Evolutionary conservation across 768 basidiomycete species (phyloP).

Genomic region (Mycena indigotica): DNA sequence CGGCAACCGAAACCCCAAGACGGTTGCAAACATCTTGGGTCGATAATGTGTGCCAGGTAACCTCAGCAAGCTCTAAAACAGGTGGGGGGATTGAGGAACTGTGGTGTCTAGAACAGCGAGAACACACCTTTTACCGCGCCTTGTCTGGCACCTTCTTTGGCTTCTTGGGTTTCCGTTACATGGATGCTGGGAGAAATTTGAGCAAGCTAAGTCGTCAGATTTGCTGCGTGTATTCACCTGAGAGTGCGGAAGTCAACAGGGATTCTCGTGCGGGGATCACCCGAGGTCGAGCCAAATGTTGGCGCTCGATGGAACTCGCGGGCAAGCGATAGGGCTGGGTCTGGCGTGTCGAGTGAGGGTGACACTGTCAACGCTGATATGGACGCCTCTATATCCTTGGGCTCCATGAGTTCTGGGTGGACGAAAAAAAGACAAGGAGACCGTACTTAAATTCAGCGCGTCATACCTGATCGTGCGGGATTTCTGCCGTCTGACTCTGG

Average conservation of each 20-base stretch:
- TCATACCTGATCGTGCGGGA: not conserved
- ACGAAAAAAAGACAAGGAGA: not conserved
- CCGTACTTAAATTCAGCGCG: not conserved
- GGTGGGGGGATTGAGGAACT: not conserved
- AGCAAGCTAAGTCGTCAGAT: not conserved
- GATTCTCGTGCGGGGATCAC: constrained; percentile 23
- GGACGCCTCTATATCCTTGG: not conserved
- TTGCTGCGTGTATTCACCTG: constrained; percentile 14
- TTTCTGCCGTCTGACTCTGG: not conserved
- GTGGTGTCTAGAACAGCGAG: no score
- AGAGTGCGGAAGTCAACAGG: constrained; percentile 30
- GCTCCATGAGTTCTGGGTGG: constrained; percentile 1
- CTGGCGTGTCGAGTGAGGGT: not conserved
- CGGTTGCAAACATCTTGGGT: constrained; percentile 44
- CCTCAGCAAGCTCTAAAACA: constrained; percentile 36
- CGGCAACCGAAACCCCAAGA: constrained; percentile 44
- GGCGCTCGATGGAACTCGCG: constrained; percentile 1
- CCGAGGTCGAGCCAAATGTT: constrained; percentile 6
- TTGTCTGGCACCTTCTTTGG: constrained; percentile 10
- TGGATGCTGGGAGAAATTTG: constrained; percentile 20
- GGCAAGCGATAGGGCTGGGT: not conserved
- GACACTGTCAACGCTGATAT: not conserved
- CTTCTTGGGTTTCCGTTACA: constrained; percentile 31
- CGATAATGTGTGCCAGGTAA: constrained; percentile 53
- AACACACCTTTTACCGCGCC: constrained; percentile 11